Percentiles rank a stretch among this genome's conserved stretches.
These are phyloP conservation scores for Dianthus caryophyllus DNA, from an alignment of 148 eudicot genomes.

Conservation along the genomic window DNA sequence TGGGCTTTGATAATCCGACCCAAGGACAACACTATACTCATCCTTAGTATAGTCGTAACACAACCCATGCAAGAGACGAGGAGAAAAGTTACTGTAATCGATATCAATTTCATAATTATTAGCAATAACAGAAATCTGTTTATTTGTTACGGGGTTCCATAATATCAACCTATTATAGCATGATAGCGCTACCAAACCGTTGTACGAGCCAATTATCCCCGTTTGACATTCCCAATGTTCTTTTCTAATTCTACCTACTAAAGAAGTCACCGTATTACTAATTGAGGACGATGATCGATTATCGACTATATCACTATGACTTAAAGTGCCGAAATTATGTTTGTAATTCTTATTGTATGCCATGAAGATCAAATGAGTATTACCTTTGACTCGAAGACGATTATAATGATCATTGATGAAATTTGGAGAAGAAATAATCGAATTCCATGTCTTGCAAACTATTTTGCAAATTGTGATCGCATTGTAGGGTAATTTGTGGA, in stretches of 20 bases:
- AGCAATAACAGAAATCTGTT: too few relatives aligned
- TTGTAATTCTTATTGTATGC: too few relatives aligned
- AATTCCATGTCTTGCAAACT: constrained; percentile 8
- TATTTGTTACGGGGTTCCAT: too few relatives aligned
- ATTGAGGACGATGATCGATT: neutral
- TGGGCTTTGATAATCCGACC: too few relatives aligned
- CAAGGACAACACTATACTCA: too few relatives aligned
- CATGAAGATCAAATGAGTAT: neutral
- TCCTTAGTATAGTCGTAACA: too few relatives aligned
- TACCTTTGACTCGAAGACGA: neutral
- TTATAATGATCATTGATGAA: neutral
- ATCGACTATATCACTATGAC: neutral
- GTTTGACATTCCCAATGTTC: neutral
- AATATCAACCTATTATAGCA: neutral
- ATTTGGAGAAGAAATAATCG: too few relatives aligned
- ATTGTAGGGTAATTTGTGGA: constrained; percentile 13
- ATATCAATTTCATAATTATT: neutral
- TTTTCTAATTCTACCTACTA: neutral
- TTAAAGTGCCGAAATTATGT: neutral
- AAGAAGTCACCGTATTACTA: neutral
- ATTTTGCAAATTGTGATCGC: neutral
- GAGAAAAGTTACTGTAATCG: neutral
- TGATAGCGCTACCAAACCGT: too few relatives aligned
- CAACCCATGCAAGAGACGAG: too few relatives aligned
- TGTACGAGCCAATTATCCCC: too few relatives aligned